Percentiles rank a stretch among this genome's conserved stretches.
These are phyloP conservation scores for Leccinum variicolor DNA, from an alignment of 768 basidiomycete species.

Conservation along the genomic window DNA sequence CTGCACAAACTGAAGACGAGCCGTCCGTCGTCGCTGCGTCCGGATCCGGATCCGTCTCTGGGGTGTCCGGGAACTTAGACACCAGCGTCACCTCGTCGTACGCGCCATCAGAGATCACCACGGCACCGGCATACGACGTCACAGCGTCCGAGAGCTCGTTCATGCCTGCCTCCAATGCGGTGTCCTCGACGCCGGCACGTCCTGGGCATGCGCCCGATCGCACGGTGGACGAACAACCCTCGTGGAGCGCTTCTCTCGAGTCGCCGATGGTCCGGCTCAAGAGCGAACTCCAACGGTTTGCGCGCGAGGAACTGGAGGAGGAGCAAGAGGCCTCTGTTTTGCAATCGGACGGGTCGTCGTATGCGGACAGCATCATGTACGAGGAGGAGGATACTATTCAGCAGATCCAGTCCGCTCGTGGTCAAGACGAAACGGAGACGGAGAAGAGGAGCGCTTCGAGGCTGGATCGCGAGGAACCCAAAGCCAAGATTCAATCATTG, in stretches of 20 bases:
- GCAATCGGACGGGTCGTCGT: constrained; percentile 16
- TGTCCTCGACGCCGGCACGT: constrained; percentile 76
- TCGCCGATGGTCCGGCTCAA: constrained; percentile 69
- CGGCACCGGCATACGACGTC: constrained; percentile 30
- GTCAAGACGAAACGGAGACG: constrained; percentile 41
- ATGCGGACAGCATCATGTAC: constrained; percentile 28
- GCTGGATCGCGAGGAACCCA: constrained; percentile 48
- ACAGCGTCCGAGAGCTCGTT: constrained; percentile 70
- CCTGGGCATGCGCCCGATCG: constrained; percentile 31
- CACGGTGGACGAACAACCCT: constrained; percentile 48
- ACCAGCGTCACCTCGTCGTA: constrained; percentile 10
- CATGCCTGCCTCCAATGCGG: constrained; percentile 58
- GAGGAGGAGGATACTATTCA: constrained; percentile 30
- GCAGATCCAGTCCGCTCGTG: constrained; percentile 18
- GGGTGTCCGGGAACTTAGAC: neutral
- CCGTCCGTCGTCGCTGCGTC: constrained; percentile 13
- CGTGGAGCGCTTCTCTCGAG: constrained; percentile 74
- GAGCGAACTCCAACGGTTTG: constrained; percentile 56
- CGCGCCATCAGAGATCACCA: neutral
- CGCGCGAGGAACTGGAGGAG: constrained; percentile 27
- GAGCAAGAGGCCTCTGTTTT: constrained; percentile 25
- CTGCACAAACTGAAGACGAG: constrained; percentile 41
- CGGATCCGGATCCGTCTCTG: constrained; percentile 14
- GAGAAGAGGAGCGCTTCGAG: constrained; percentile 39
- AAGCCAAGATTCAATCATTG: constrained; percentile 45